phyloP scores from a whole-genome alignment of 2,329 filamentous ascomycete species.

The Gremmenia infestans region DNA sequence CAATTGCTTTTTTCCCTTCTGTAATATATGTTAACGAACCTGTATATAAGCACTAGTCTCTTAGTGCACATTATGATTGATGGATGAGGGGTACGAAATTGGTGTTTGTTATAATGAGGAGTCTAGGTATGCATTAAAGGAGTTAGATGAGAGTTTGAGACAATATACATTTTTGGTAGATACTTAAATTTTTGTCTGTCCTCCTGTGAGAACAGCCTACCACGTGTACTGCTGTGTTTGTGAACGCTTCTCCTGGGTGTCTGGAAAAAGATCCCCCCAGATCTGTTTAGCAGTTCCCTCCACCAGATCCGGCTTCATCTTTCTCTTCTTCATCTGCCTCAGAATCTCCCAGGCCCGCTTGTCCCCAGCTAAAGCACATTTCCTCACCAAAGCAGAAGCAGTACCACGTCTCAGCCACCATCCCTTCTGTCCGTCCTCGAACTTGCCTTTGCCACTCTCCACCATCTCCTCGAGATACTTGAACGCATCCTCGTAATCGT shows the following conservation, averaged over 20 bases:
- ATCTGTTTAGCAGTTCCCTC: neutral
- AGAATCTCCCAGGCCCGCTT: conserved; percentile 22
- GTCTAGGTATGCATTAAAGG: neutral
- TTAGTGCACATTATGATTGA: neutral
- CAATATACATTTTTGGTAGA: too few relatives aligned
- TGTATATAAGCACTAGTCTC: too few relatives aligned
- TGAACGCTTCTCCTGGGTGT: neutral
- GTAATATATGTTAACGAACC: too few relatives aligned
- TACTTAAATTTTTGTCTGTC: too few relatives aligned
- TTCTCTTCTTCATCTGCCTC: conserved; percentile 20
- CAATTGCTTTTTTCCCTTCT: too few relatives aligned
- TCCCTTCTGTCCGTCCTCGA: conserved; percentile 18
- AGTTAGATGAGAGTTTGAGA: neutral
- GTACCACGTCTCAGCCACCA: conserved; percentile 32
- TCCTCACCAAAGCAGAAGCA: conserved; percentile 15
- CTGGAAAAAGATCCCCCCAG: neutral
- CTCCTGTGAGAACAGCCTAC: too few relatives aligned
- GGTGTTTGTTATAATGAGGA: neutral
- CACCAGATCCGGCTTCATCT: conserved; percentile 11
- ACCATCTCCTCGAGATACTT: conserved; percentile 47
- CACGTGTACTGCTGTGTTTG: neutral
- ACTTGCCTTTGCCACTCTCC: conserved; percentile 30
- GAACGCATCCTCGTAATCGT: conserved; percentile 43
- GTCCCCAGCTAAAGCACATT: conserved; percentile 20
- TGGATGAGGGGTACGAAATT: neutral